phyloP scores from a whole-genome alignment of 129 eudicot species.

The Chrysanthemum makinoi region DNA sequence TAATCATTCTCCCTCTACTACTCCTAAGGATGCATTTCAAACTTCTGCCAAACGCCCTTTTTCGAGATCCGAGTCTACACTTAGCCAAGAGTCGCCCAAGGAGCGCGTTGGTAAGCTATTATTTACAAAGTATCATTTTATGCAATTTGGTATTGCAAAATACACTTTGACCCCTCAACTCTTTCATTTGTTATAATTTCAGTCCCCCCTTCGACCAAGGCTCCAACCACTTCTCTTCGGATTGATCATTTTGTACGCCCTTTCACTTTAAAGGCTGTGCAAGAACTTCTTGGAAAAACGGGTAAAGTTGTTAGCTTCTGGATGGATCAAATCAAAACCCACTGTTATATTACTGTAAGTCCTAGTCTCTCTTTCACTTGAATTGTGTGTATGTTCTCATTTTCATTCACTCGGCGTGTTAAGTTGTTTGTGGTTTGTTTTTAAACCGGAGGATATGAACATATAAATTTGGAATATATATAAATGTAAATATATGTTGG shows the following conservation, averaged over 20 bases:
- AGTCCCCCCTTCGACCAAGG: constrained; percentile 83
- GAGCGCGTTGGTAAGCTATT: constrained; percentile 84
- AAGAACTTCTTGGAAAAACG: constrained; percentile 87
- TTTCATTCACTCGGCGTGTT: background rate
- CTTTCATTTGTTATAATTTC: constrained; percentile 13
- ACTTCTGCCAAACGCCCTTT: constrained; percentile 41
- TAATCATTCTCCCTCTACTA: constrained; percentile 38
- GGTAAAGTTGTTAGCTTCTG: constrained; percentile 82
- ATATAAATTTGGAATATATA: background rate
- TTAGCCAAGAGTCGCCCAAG: constrained; percentile 53
- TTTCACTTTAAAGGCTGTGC: constrained; percentile 91
- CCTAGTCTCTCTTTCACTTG: constrained; percentile 1
- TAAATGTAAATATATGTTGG: background rate
- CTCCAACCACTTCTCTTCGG: constrained; percentile 70
- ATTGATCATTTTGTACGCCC: constrained; percentile 89
- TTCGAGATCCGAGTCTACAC: constrained; percentile 47
- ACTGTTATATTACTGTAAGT: constrained; percentile 84
- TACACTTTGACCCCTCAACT: background rate
- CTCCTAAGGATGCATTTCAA: constrained; percentile 47
- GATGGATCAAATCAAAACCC: constrained; percentile 99
- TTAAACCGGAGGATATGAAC: background rate
- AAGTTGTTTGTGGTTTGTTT: constrained; percentile 5
- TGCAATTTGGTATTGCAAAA: background rate
- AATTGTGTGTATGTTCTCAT: background rate
- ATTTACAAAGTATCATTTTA: background rate